Evolutionary conservation across 2,329 filamentous ascomycete genomes (phyloP), one percentile per base, ranked within the genome.

Genomic region (Pseudopyrenochaeta lycopersici): DNA sequence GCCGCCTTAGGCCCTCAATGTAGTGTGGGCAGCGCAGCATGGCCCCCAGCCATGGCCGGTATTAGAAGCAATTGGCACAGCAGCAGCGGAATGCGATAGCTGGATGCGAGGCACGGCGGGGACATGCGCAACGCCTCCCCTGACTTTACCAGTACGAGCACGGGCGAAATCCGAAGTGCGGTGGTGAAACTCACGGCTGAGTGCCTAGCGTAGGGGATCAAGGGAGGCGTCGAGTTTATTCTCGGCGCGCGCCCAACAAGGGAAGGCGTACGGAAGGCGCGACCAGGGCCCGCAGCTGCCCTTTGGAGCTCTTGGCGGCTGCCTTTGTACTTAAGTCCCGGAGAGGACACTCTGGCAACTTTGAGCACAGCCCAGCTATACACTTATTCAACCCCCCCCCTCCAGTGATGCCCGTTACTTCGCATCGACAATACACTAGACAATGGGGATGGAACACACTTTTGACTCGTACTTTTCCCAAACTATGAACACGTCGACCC

Each of bases 311-410:
- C 54, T 61, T 54, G 41, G 52, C 54, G 46, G 59, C 53, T 62
- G 63, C 66, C 67, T 72, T 60, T 67, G 72, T 73, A 74, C 40
- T 42, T 42, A 75, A 72, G 64, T 64, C 66, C 65, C 60, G 60
- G 47, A 69, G 56, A 66, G 67, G 71, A 71, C 70, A 73, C 70
- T 58, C 47, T 67, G 58, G 51, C 60, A 50, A 51, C 46, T 60
- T 60, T 51, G 53, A 49, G 63, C 68, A 68, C 68, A 71, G 64
- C 62, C 54, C 60, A 57, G 57, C 60, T 60, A 53, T 63, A 63
- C 48, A 64, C 47, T 53, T 58, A 62, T 56, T 53, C 58, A 61
- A 63, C 66, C 66, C 62, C 63, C 63, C 54, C 63, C 55, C 58
- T 63, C 67, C 64, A 27, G 23, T 27, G 63, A 73, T 73, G 70